phyloP scores from a whole-genome alignment of 2,329 filamentous ascomycete species.

The Chaetomiaceae sp. region DNA sequence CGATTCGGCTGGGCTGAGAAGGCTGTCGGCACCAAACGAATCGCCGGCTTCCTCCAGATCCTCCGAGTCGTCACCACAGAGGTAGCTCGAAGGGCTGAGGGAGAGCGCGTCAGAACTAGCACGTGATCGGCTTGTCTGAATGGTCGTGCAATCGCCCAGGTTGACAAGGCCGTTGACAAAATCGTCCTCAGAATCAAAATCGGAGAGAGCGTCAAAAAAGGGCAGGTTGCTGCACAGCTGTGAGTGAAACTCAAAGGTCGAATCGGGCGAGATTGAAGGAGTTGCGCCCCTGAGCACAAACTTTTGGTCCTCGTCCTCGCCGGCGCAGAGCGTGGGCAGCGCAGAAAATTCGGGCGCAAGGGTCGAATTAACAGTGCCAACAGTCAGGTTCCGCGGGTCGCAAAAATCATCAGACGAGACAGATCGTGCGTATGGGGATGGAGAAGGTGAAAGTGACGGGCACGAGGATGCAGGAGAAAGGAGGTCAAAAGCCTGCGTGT shows the following conservation, averaged over 20 bases:
- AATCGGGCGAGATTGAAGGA: constrained; percentile 34
- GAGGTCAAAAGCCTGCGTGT: constrained; percentile 61
- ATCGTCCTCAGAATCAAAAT: constrained; percentile 87
- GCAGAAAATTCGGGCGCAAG: constrained; percentile 60
- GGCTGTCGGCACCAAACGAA: constrained; percentile 53
- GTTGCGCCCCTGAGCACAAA: constrained; percentile 44
- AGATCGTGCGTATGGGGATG: constrained; percentile 70
- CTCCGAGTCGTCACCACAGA: constrained; percentile 50
- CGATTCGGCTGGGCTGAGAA: constrained; percentile 60
- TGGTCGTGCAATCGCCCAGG: constrained; percentile 49
- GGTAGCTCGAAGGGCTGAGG: constrained; percentile 46
- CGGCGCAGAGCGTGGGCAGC: constrained; percentile 57
- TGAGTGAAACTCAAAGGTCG: constrained; percentile 49
- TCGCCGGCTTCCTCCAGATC: constrained; percentile 69
- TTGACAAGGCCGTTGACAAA: constrained; percentile 71
- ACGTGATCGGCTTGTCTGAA: constrained; percentile 65
- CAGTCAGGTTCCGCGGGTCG: constrained; percentile 84
- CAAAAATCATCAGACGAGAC: constrained; percentile 75
- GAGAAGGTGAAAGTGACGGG: constrained; percentile 83
- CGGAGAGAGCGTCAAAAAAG: constrained; percentile 83
- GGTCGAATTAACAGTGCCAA: constrained; percentile 52
- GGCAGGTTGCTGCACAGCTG: constrained; percentile 58
- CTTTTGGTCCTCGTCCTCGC: constrained; percentile 57
- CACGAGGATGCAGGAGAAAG: constrained; percentile 72
- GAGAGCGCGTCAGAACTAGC: constrained; percentile 63